Percentiles rank a stretch among this genome's conserved stretches.
phyloP scores from a whole-genome alignment of 306 rosid genomes.

The Gastrolobium bilobum region DNA sequence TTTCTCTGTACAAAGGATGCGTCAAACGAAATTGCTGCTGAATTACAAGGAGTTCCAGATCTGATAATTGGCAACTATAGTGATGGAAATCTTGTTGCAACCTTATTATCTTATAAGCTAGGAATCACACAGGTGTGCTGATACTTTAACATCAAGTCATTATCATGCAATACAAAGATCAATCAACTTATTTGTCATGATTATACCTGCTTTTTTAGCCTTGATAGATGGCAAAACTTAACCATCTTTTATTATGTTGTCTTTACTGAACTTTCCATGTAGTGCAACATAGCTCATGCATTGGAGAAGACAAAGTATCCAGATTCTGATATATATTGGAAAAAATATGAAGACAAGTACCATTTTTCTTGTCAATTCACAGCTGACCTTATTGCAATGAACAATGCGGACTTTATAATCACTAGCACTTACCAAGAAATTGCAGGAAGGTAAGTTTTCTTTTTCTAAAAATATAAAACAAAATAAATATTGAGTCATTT shows the following conservation, averaged over 20 bases:
- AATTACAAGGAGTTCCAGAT: constrained; percentile 61
- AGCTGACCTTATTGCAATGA: constrained; percentile 83
- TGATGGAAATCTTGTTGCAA: constrained; percentile 64
- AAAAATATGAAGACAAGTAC: constrained; percentile 74
- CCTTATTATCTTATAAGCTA: constrained; percentile 54
- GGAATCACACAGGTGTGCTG: constrained; percentile 63
- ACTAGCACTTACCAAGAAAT: constrained; percentile 91
- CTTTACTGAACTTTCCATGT: constrained; percentile 33
- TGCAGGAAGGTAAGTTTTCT: constrained; percentile 71
- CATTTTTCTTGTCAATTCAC: constrained; percentile 86
- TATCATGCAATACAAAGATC: neutral
- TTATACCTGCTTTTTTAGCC: neutral
- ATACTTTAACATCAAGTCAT: constrained; percentile 17
- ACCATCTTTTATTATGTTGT: neutral
- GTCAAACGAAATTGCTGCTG: constrained; percentile 54
- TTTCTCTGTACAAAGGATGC: constrained; percentile 45
- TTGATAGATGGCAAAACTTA: neutral
- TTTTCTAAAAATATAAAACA: constrained; percentile 19
- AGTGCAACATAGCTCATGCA: constrained; percentile 86
- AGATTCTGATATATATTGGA: constrained; percentile 80
- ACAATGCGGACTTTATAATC: constrained; percentile 81
- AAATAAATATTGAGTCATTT: neutral
- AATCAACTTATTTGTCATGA: neutral
- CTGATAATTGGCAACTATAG: constrained; percentile 60
- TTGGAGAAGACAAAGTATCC: constrained; percentile 85